Conservation (phyloP, 441 rosid genomes). For the Monsonia emarginata region DNA sequence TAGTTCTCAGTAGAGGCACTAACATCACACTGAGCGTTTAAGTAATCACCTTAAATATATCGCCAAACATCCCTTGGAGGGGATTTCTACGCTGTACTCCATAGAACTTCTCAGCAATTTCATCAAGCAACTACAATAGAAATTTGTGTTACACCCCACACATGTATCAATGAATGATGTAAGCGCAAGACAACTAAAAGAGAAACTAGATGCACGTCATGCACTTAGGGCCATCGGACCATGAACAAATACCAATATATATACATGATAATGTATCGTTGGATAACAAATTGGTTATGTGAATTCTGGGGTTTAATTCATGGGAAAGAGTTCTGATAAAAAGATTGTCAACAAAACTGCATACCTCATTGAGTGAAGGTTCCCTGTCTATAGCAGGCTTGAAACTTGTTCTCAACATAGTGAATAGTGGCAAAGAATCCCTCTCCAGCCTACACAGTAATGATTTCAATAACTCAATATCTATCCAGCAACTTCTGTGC, state of each 20-base stretch:
- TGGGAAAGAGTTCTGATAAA: no score
- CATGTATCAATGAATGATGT: not conserved
- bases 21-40: not conserved
- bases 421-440: constrained; percentile 90
- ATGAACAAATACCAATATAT: no score
- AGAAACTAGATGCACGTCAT: no score
- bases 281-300: no score
- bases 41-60: constrained; percentile 57
- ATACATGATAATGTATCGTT: no score
- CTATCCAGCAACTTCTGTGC: not conserved
- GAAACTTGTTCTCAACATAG: constrained; percentile 62
- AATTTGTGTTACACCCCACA: constrained; percentile 14
- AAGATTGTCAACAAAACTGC: not conserved
- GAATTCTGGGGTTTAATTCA: no score
- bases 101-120: constrained; percentile 71
- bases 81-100: constrained; percentile 81
- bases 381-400: constrained; percentile 69
- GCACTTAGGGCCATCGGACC: no score
- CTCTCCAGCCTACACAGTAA: constrained; percentile 57
- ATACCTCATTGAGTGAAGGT: constrained; percentile 68
- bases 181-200: no score
- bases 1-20: no score
- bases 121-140: constrained; percentile 58
- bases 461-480: not conserved
- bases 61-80: constrained; percentile 82